Evolutionary conservation across 192 early-diverging fungal genomes (phyloP), one percentile per base, ranked within the genome.

Genomic region (Cladochytrium replicatum): DNA sequence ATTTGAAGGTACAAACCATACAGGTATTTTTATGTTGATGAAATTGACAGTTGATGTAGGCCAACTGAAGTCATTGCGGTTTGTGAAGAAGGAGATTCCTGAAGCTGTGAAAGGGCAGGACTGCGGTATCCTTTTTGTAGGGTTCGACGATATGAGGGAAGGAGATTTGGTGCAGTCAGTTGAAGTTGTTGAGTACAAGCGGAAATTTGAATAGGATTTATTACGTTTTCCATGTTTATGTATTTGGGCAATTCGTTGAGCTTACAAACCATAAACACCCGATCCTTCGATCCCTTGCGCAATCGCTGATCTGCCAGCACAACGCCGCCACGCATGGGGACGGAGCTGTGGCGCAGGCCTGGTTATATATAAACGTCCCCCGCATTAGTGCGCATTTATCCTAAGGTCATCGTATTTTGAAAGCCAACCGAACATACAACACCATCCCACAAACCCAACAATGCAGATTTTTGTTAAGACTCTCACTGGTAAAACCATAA

Each of bases 51-150:
- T 55, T 40, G 47, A 30, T 26, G 54, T 43, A 77, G 80, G 85
- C 24, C 58, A 61, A 23, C 40, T 91, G 39, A 80, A 81, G 58
- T 71, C 80, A 25, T 74, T 98, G 52, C 83, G 84, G 64, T 84
- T 91, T 45, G 69, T 88, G 48, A 98, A 95, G 63, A 85, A 91
- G 43, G 88, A 93, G 55, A 83, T 94, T 29, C 55, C 58, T 22
- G 94, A 98, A 70, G 85, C 81, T 25, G 75, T 75, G 48, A 98
- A 95, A 65, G 92, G 91, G n/a, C 69, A 86, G 24, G 94, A 98
- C 72, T 98, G 91, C 59, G 94, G 94, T 13, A 84, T 98, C 60
- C 74, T 77, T 41, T 86, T 98, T 68, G 87, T 86, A 13, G 82
- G 77, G 7, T 95, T 89, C 56, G 68, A 69, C 4, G 84, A 83